These are phyloP conservation scores for Nitzschia inconspicua DNA, from an alignment of 108 stramenopile genomes.

Conservation along the genomic window DNA sequence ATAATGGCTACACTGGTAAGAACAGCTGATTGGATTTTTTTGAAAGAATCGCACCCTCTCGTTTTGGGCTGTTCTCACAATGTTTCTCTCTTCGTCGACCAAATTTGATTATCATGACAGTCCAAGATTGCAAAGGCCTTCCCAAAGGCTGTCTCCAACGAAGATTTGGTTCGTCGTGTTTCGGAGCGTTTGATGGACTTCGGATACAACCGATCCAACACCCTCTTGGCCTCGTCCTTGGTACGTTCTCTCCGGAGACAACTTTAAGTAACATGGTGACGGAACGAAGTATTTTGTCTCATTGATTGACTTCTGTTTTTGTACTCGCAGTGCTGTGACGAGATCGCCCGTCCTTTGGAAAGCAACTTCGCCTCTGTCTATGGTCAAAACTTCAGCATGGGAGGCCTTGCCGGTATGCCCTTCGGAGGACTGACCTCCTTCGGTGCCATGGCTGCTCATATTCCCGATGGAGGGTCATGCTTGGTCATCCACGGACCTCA, in stretches of 20 bases:
- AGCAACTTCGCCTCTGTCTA: conserved; percentile 33
- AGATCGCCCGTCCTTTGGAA: conserved; percentile 37
- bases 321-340: conserved; percentile 56
- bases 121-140: too few relatives aligned
- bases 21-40: too few relatives aligned
- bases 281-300: too few relatives aligned
- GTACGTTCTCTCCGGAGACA: too few relatives aligned
- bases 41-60: too few relatives aligned
- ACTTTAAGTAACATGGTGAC: too few relatives aligned
- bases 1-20: too few relatives aligned
- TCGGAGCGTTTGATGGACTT: conserved; percentile 9
- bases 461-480: conserved; percentile 59
- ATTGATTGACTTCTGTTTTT: too few relatives aligned
- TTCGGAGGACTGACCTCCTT: conserved; percentile 51
- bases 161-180: conserved; percentile 28
- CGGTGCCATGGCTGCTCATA: conserved; percentile 69
- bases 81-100: too few relatives aligned
- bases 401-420: conserved; percentile 59
- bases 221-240: conserved; percentile 48
- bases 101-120: too few relatives aligned
- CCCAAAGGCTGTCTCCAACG: conserved; percentile 41
- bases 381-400: conserved; percentile 44
- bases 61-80: too few relatives aligned
- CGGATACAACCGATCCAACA: conserved; percentile 34
- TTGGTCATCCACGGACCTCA: conserved; percentile 69